These are phyloP conservation scores for Paratinospora sagittata DNA, from an alignment of 164 flowering plant species.

Conservation along the genomic window DNA sequence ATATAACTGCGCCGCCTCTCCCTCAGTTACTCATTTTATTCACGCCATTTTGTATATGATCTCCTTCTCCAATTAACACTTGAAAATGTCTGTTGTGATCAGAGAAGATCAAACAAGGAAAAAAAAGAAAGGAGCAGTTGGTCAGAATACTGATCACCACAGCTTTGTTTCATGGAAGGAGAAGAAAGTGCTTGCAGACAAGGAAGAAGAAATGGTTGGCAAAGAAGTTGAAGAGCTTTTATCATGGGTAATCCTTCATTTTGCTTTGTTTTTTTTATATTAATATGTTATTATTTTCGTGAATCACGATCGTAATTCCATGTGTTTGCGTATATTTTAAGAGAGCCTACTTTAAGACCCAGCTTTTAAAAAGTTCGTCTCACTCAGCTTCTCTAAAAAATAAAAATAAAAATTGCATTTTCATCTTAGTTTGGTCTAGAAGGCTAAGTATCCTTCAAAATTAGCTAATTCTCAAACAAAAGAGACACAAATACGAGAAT, in stretches of 20 bases:
- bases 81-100: slow-evolving; percentile 13
- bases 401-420: not conserved
- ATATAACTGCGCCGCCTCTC: slow-evolving; percentile 1
- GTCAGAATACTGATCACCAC: not conserved
- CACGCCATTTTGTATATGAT: too few relatives aligned
- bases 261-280: not conserved
- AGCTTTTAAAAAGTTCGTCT: too few relatives aligned
- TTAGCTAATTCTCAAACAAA: too few relatives aligned
- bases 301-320: too few relatives aligned
- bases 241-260: slow-evolving; percentile 24
- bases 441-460: too few relatives aligned
- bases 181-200: slow-evolving; percentile 28
- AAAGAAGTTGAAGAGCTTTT: slow-evolving; percentile 31
- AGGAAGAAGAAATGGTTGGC: slow-evolving; percentile 27
- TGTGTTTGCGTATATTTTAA: too few relatives aligned
- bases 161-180: slow-evolving; percentile 30
- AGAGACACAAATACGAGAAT: too few relatives aligned
- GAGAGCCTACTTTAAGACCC: too few relatives aligned
- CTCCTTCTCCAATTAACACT: too few relatives aligned
- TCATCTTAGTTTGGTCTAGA: not conserved
- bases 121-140: slow-evolving; percentile 2
- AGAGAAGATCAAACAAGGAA: slow-evolving; percentile 17
- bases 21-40: too few relatives aligned
- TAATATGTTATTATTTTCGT: too few relatives aligned
- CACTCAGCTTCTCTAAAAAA: too few relatives aligned